Conservation (phyloP, 2,329 filamentous ascomycete species). For the Calonectria henricotiae region DNA sequence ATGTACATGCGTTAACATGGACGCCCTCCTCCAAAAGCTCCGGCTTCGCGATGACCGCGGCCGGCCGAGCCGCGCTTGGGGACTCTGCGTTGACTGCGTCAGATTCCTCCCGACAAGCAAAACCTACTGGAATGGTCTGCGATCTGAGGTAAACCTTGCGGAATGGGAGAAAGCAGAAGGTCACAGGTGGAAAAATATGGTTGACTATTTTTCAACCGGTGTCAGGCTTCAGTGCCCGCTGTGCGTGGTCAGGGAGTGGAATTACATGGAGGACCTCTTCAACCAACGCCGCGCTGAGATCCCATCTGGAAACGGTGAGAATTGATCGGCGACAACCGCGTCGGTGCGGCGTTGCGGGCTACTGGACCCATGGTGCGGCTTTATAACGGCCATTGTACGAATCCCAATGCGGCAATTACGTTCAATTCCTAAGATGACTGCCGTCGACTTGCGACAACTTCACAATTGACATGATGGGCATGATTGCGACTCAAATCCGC, state of each 20-base stretch:
- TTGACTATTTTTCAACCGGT: slow-evolving; percentile 42
- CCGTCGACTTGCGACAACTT: neutral
- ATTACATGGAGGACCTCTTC: slow-evolving; percentile 14
- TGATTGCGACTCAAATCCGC: slow-evolving; percentile 18
- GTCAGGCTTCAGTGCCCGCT: slow-evolving; percentile 48
- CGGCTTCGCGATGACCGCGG: slow-evolving; percentile 41
- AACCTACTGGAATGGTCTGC: slow-evolving; percentile 43
- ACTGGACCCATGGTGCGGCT: neutral
- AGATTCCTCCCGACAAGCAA: slow-evolving; percentile 45
- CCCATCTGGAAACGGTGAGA: neutral
- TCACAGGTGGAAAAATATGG: slow-evolving; percentile 31
- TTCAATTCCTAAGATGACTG: neutral
- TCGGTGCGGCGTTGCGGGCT: slow-evolving; percentile 14
- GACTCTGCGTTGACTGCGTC: slow-evolving; percentile 49
- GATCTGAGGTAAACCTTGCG: neutral
- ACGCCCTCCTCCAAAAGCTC: slow-evolving; percentile 41
- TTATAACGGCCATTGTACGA: slow-evolving; percentile 9
- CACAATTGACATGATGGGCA: neutral
- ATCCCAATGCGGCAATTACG: neutral
- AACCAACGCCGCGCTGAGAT: neutral
- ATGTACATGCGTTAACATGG: slow-evolving; percentile 41
- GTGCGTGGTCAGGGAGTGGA: slow-evolving; percentile 38
- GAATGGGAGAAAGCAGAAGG: slow-evolving; percentile 35
- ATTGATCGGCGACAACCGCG: slow-evolving; percentile 6
- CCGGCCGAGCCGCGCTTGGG: slow-evolving; percentile 38